Evolutionary conservation across 257 asterid genomes (phyloP).

Genomic region (Gentiana dahurica): DNA sequence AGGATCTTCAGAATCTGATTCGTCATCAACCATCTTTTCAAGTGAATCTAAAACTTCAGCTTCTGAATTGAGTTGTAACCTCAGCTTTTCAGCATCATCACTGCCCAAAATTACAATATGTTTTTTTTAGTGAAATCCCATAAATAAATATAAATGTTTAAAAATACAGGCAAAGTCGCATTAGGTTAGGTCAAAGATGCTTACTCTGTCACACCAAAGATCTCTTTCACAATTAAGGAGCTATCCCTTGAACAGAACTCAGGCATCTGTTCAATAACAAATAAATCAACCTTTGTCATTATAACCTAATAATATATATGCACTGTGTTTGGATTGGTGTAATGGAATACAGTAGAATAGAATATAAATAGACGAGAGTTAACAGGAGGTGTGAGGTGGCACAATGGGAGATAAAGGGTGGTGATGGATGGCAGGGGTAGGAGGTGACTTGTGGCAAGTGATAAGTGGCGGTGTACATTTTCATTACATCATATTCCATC

Average conservation of each 20-base stretch:
- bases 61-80: slow-evolving; percentile 72
- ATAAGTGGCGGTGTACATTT: too few relatives aligned
- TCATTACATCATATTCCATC: too few relatives aligned
- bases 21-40: slow-evolving; percentile 67
- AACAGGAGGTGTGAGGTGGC: too few relatives aligned
- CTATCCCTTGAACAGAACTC: slow-evolving; percentile 80
- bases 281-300: slow-evolving; percentile 6
- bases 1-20: slow-evolving; percentile 37
- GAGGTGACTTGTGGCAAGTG: too few relatives aligned
- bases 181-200: slow-evolving; percentile 20
- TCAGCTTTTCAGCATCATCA: slow-evolving; percentile 90
- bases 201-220: slow-evolving; percentile 93
- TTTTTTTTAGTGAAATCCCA: neutral
- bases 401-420: too few relatives aligned
- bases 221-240: slow-evolving; percentile 73
- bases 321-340: too few relatives aligned
- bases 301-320: neutral
- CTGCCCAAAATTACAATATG: slow-evolving; percentile 24
- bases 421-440: too few relatives aligned
- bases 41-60: slow-evolving; percentile 64
- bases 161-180: neutral
- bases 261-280: slow-evolving; percentile 46
- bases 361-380: too few relatives aligned
- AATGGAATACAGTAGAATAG: too few relatives aligned
- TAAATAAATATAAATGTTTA: neutral